Base-by-base conservation (phyloP, 2,329 filamentous ascomycete genomes). In the Ophiostoma sp. region DNA sequence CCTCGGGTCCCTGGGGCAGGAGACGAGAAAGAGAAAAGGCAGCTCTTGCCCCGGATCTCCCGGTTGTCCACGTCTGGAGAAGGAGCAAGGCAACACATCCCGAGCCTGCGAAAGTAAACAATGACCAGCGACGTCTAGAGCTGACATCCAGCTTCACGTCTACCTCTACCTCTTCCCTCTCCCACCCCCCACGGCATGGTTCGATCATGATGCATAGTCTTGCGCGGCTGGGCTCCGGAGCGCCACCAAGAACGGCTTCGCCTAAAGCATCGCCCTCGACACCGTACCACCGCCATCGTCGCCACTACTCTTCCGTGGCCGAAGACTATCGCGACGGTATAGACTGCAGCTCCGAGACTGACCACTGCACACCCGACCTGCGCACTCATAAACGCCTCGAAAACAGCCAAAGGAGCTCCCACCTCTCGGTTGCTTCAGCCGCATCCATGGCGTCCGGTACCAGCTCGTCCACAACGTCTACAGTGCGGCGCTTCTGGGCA, bases 401-500 rank as follows among this genome's bases (percentile, higher is more conserved):
- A 36, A 41, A 40, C 40, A 6, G 41, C n/a, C 18, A 2, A 47
- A 58, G 38, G 16, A 12, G 47, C 36, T 62, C 41, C 38, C 38
- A 36, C 38, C 38, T 62, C 11, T 70, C 70, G 27, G 65, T 60
- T 4, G 49, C 62, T 40, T 70, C 69, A 44, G 38, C 38, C 12
- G 6, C 64, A 8, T 63, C 68, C 4, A 49, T 55, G n/a, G 65
- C 66, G 5, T 62, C 67, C 2, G 27, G 49, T 4, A 4, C 47
- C 8, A 63, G 68, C 12, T 42, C 40, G 9, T 63, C 60, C 16
- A 63, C 60, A 5, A 68, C 70, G 5, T 49, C 66, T 5, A 64
- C 70, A 1, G 66, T 69, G 14, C 62, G 69, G 18, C 71, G 67
- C 16, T 72, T 69, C 66, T 72, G 71, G 71, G 69, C 69, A 1